Evolutionary conservation across 495 filamentous ascomycete genomes (phyloP).

Genomic region (Glarea lozoyensis): DNA sequence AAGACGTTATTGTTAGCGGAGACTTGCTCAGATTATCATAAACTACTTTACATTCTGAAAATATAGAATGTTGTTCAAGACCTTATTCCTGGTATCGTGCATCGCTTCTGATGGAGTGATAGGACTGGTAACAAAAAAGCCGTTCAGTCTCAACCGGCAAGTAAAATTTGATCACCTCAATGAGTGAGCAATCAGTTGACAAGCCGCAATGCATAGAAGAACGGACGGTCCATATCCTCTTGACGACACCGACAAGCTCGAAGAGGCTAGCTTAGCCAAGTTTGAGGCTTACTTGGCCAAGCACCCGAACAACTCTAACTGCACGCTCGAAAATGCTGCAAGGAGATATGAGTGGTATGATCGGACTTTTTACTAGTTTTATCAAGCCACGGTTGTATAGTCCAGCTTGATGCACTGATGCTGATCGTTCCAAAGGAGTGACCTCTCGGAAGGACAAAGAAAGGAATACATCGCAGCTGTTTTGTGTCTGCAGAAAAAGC

Average conservation of each 20-base stretch:
- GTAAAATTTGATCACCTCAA: background rate
- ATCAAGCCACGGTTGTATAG: background rate
- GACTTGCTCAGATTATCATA: no score
- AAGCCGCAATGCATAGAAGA: background rate
- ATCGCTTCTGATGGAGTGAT: background rate
- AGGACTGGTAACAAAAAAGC: background rate
- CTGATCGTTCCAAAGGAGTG: slow-evolving; percentile 30
- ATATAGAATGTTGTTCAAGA: background rate
- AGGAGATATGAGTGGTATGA: background rate
- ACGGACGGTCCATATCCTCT: background rate
- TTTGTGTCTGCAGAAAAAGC: slow-evolving; percentile 46
- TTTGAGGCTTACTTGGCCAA: background rate
- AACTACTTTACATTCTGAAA: background rate
- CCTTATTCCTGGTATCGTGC: background rate
- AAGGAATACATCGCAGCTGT: slow-evolving; percentile 53
- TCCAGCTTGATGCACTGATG: background rate
- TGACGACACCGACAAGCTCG: background rate
- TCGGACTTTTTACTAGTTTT: no score
- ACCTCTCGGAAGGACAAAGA: slow-evolving; percentile 37
- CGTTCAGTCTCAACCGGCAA: background rate
- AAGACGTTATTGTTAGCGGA: no score
- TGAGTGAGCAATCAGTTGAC: background rate
- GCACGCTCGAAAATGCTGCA: background rate
- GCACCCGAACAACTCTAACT: background rate
- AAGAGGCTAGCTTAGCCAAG: background rate